Percentiles rank a stretch among this genome's conserved stretches.
Conservation (phyloP, 331 rosid genomes). For the Quercus tomentella region DNA sequence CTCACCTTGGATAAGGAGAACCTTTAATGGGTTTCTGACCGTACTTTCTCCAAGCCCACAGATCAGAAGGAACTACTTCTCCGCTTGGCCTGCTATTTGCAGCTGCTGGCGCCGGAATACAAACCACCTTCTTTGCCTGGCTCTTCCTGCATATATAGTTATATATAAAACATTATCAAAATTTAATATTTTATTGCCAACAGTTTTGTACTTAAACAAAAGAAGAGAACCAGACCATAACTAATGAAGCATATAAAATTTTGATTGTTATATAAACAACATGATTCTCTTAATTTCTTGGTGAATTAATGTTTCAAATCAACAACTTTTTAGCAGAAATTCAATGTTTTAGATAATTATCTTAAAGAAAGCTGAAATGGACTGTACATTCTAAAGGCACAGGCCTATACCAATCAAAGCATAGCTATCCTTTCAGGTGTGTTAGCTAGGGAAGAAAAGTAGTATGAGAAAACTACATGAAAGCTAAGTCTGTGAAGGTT, state of each 20-base stretch:
- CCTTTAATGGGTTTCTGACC: conserved; percentile 99
- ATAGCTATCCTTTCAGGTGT: conserved; percentile 22
- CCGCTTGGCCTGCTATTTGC: conserved; percentile 84
- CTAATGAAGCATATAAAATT: neutral
- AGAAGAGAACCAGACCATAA: neutral
- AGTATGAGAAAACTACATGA: conserved; percentile 26
- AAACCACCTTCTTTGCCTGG: conserved; percentile 85
- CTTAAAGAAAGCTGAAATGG: neutral
- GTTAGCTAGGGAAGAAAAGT: conserved; percentile 13
- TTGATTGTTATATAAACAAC: neutral
- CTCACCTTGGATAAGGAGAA: conserved; percentile 92
- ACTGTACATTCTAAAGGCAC: neutral
- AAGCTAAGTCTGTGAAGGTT: conserved; percentile 42
- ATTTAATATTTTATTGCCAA: neutral
- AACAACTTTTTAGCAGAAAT: neutral
- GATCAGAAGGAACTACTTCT: conserved; percentile 96
- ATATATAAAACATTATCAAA: neutral
- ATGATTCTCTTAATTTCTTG: neutral
- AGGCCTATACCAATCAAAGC: neutral
- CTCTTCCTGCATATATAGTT: conserved; percentile 52
- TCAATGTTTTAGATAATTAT: neutral
- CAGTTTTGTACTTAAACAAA: neutral
- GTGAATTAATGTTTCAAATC: neutral
- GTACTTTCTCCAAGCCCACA: conserved; percentile 99
- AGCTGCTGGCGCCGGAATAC: conserved; percentile 94